Conservation (phyloP, 1,139 yeast species). For the Yamadazyma atmosphaerica region DNA sequence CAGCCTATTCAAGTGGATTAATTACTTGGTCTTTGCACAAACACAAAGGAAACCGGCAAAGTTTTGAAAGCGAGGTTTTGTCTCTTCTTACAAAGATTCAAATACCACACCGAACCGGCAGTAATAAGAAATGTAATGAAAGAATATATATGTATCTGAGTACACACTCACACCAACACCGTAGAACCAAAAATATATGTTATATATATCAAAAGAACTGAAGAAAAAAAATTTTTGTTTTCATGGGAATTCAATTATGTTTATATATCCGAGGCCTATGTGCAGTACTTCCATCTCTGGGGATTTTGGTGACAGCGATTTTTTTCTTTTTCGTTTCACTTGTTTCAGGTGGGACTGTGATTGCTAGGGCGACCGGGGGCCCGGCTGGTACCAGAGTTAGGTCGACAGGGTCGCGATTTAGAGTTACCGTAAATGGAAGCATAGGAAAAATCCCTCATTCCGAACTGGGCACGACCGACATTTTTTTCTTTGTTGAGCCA, state of each 20-base stretch:
- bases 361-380: background rate
- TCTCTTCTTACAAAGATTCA: background rate
- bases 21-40: background rate
- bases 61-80: background rate
- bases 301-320: background rate
- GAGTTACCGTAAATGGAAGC: background rate
- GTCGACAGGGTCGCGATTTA: background rate
- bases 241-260: background rate
- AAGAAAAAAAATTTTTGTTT: background rate
- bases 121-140: background rate
- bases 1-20: background rate
- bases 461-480: slow-evolving; percentile 1
- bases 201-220: slow-evolving; percentile 1
- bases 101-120: slow-evolving; percentile 1
- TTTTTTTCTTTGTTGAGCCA: no score
- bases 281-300: background rate
- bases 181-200: background rate
- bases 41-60: background rate
- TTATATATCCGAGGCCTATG: background rate
- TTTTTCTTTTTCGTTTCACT: background rate
- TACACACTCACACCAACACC: background rate
- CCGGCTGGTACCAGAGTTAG: background rate
- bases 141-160: slow-evolving; percentile 1
- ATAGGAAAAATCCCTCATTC: slow-evolving; percentile 1
- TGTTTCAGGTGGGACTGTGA: background rate